Conservation (phyloP, 345 rosid genomes). For the Gynandropsis gynandra region DNA sequence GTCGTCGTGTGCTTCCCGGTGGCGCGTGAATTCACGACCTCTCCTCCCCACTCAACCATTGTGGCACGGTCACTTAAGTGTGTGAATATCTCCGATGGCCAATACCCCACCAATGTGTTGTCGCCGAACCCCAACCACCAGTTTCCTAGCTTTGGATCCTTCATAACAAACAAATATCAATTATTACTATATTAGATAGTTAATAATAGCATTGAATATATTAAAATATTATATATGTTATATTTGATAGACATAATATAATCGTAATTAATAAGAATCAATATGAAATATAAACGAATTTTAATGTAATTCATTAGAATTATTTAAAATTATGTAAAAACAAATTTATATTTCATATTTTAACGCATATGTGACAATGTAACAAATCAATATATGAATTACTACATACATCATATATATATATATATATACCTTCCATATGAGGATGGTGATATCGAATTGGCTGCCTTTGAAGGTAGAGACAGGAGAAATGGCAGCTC, state of each 20-base stretch:
- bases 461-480: slow-evolving; percentile 56
- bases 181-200: no score
- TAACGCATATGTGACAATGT: no score
- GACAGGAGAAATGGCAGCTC: slow-evolving; percentile 97
- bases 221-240: no score
- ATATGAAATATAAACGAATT: no score
- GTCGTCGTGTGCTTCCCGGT: slow-evolving; percentile 78
- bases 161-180: background rate
- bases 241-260: no score
- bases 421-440: slow-evolving; percentile 68
- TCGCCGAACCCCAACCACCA: slow-evolving; percentile 99
- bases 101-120: slow-evolving; percentile 74
- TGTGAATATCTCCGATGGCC: slow-evolving; percentile 95
- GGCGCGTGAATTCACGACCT: slow-evolving; percentile 82
- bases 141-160: slow-evolving; percentile 89
- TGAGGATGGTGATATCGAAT: slow-evolving; percentile 81
- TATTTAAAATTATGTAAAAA: no score
- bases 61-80: slow-evolving; percentile 84
- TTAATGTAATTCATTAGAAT: no score
- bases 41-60: slow-evolving; percentile 98
- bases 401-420: no score
- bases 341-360: no score
- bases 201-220: no score
- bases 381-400: no score
- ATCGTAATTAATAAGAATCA: no score